Conservation (phyloP, 768 basidiomycete genomes). For the Suillus subaureus region DNA sequence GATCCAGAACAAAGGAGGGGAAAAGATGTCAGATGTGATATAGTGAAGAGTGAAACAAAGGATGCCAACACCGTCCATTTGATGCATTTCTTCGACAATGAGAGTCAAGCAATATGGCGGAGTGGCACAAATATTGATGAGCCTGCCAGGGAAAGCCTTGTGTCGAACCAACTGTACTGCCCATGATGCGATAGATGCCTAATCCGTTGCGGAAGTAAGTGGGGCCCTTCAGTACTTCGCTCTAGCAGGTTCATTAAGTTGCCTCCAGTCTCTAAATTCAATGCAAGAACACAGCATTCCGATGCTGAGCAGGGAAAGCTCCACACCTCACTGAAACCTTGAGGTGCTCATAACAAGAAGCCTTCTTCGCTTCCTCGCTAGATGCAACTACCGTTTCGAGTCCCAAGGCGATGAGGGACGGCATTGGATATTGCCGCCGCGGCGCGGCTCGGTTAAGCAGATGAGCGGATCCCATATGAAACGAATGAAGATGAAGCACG, state of each 20-base stretch:
- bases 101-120: neutral
- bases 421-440: neutral
- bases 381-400: neutral
- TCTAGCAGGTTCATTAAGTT: constrained; percentile 1
- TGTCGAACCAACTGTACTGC: neutral
- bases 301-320: constrained; percentile 7
- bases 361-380: constrained; percentile 5
- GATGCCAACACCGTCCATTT: neutral
- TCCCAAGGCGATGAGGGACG: neutral
- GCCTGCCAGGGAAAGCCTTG: neutral
- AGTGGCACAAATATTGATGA: neutral
- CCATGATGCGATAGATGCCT: neutral
- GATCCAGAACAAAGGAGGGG: constrained; percentile 6
- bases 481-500: neutral
- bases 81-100: neutral
- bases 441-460: constrained; percentile 6
- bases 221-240: constrained; percentile 2
- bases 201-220: constrained; percentile 4
- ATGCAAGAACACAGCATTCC: constrained; percentile 3
- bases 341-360: constrained; percentile 5
- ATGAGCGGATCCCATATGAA: neutral
- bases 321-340: neutral
- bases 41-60: too few relatives aligned
- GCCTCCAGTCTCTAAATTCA: neutral
- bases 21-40: too few relatives aligned